Evolutionary conservation across 352 stramenopile species (phyloP).

Genomic region (Blastocystis sp.): DNA sequence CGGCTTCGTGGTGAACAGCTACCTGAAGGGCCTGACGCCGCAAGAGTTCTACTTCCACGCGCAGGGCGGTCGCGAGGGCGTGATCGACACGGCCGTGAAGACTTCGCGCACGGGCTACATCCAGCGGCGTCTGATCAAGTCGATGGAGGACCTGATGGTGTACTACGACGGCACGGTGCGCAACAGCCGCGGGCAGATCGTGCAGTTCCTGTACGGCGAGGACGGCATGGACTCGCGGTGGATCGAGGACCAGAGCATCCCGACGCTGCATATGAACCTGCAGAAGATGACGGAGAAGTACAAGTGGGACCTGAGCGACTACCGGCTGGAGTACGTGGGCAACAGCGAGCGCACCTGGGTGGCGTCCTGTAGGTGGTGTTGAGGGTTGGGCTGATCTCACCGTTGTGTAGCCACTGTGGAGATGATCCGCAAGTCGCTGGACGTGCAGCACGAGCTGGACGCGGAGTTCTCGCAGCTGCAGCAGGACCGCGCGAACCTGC

Average conservation of each 20-base stretch:
- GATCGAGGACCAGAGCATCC: constrained; percentile 95
- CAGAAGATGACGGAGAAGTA: constrained; percentile 10
- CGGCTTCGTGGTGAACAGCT: constrained; percentile 99
- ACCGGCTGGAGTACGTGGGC: constrained; percentile 23
- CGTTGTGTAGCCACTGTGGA: constrained; percentile 72
- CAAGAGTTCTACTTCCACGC: constrained; percentile 99
- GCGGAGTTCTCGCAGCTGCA: constrained; percentile 90
- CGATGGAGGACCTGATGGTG: constrained; percentile 98
- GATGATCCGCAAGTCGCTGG: constrained; percentile 88
- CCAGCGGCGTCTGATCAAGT: constrained; percentile 98
- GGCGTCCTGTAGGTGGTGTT: background rate
- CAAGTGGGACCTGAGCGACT: constrained; percentile 56
- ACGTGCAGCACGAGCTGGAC: constrained; percentile 89
- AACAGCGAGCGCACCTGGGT: constrained; percentile 13
- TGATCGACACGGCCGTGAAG: constrained; percentile 99
- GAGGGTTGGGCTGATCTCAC: too few species aligned
- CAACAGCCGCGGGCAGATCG: constrained; percentile 86
- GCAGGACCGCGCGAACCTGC: constrained; percentile 90
- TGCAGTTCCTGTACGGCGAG: constrained; percentile 94
- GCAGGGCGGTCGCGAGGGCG: constrained; percentile 96
- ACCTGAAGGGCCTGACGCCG: constrained; percentile 90
- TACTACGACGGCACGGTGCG: constrained; percentile 98
- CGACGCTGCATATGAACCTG: constrained; percentile 51
- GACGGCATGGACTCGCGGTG: constrained; percentile 99
- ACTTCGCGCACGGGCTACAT: constrained; percentile 99